phyloP scores from a whole-genome alignment of 2,329 filamentous ascomycete species.

The Ceratocystis papillata region DNA sequence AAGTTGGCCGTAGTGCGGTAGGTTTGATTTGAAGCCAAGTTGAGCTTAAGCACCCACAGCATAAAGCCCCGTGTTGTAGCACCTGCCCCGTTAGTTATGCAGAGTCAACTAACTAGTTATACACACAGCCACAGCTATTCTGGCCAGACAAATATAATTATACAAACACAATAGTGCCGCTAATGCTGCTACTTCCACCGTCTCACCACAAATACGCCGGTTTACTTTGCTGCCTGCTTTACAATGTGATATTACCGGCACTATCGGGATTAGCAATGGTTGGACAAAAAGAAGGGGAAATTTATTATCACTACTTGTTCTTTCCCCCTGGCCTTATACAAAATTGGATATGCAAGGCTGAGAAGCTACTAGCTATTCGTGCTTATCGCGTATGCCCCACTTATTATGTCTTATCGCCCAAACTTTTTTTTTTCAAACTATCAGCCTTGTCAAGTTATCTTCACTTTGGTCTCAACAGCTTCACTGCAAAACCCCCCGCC shows the following conservation, averaged over 20 bases:
- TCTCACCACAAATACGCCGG: too few species aligned
- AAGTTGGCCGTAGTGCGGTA: background rate
- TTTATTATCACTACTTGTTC: too few species aligned
- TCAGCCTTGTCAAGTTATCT: constrained; percentile 26
- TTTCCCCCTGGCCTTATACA: too few species aligned
- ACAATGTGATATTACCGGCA: background rate
- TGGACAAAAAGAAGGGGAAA: too few species aligned
- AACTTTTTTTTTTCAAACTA: constrained; percentile 22
- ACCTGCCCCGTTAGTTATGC: background rate
- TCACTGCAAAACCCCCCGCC: background rate
- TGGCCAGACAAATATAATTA: too few species aligned
- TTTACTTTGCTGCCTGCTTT: too few species aligned
- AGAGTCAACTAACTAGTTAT: background rate
- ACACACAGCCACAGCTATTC: background rate
- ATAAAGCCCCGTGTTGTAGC: background rate
- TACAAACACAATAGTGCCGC: too few species aligned
- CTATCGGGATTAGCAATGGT: background rate
- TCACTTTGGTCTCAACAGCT: background rate
- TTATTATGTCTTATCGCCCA: constrained; percentile 17
- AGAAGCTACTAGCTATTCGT: constrained; percentile 1
- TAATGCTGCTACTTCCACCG: too few species aligned
- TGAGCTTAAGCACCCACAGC: background rate
- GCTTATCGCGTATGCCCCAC: constrained; percentile 16
- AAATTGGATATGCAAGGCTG: constrained; percentile 24
- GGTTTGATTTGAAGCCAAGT: constrained; percentile 9